Evolutionary conservation across 306 rosid genomes (phyloP).

Genomic region (Rosa rugosa): DNA sequence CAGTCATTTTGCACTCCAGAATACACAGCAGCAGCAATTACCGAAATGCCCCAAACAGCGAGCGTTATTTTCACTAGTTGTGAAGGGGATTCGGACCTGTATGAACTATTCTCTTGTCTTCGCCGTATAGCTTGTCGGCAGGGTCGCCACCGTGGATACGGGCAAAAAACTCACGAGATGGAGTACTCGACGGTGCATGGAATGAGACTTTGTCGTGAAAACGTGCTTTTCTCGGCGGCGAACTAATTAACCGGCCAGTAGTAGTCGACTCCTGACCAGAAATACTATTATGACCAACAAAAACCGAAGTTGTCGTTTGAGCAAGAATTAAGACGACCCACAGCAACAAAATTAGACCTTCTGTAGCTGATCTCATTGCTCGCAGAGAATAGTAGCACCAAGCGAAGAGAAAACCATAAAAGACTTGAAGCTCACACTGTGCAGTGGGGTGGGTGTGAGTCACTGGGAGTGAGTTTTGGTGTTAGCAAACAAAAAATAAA

Average conservation of each 20-base stretch:
- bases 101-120: slow-evolving; percentile 68
- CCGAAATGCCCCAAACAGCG: not conserved
- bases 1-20: slow-evolving; percentile 18
- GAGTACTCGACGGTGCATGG: slow-evolving; percentile 42
- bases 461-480: not conserved
- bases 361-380: slow-evolving; percentile 55
- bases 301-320: slow-evolving; percentile 35
- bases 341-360: slow-evolving; percentile 46
- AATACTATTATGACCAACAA: not conserved
- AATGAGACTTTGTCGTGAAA: slow-evolving; percentile 34
- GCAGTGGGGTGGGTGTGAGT: not conserved
- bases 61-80: slow-evolving; percentile 40
- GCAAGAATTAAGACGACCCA: slow-evolving; percentile 59
- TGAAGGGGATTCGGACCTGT: slow-evolving; percentile 98
- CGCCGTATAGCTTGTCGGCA: slow-evolving; percentile 39
- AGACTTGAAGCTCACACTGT: slow-evolving; percentile 20
- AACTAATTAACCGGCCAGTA: slow-evolving; percentile 16
- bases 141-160: slow-evolving; percentile 3
- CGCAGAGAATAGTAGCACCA: not conserved
- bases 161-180: slow-evolving; percentile 9
- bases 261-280: not conserved
- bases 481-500: too few relatives aligned
- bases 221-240: slow-evolving; percentile 29
- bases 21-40: not conserved
- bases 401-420: slow-evolving; percentile 36